These are phyloP conservation scores for Begonia peltatifolia DNA, from an alignment of 306 rosid genomes.

Conservation along the genomic window DNA sequence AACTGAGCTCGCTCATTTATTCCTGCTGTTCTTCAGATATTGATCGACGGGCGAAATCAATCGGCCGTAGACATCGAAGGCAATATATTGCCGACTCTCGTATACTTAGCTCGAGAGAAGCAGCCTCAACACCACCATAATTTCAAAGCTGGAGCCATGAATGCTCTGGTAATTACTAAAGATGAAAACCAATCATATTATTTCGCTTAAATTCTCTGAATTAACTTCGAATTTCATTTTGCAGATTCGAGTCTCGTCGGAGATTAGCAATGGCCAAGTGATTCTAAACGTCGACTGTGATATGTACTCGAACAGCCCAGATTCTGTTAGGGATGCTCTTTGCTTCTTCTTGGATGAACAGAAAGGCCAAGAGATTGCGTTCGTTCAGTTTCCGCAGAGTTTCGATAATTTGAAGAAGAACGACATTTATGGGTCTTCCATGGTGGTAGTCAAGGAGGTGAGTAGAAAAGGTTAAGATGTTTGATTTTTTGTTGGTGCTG, in stretches of 20 bases:
- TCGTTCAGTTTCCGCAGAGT: conserved; percentile 51
- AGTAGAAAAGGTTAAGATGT: conserved; percentile 4
- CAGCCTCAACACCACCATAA: conserved; percentile 43
- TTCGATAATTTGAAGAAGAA: conserved; percentile 45
- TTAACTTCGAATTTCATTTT: no score
- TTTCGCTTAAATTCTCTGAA: no score
- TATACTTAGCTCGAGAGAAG: conserved; percentile 72
- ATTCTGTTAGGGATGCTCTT: conserved; percentile 52
- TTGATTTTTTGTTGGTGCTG: no score
- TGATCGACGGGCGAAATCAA: conserved; percentile 43
- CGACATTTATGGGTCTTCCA: conserved; percentile 29
- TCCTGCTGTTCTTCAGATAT: conserved; percentile 22
- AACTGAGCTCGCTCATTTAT: no score
- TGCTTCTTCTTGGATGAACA: conserved; percentile 76
- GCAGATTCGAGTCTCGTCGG: conserved; percentile 75
- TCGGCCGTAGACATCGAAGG: conserved; percentile 43
- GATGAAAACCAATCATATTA: no score
- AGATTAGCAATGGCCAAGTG: conserved; percentile 57
- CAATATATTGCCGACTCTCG: conserved; percentile 41
- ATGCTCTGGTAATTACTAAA: conserved; percentile 43
- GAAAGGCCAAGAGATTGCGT: conserved; percentile 60
- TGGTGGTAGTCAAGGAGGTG: conserved; percentile 19
- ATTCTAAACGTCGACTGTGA: conserved; percentile 77
- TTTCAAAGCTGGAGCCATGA: conserved; percentile 81
- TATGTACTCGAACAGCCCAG: conserved; percentile 65